These are phyloP conservation scores for Hyaloscypha bicolor DNA, from an alignment of 495 filamentous ascomycete genomes.

Conservation along the genomic window DNA sequence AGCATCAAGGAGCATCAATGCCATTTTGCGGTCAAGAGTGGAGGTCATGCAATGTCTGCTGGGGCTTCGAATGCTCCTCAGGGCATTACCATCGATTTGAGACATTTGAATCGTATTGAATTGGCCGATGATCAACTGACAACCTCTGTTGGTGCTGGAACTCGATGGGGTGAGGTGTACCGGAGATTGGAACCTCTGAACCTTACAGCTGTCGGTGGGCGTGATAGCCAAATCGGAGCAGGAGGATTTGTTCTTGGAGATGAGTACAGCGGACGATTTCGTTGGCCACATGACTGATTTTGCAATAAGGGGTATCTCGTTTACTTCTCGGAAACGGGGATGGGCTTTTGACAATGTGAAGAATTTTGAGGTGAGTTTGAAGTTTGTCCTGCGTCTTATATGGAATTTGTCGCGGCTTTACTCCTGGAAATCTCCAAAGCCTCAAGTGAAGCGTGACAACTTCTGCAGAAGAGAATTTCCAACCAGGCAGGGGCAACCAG, in stretches of 20 bases:
- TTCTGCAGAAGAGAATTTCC: no score
- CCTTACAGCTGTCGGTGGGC: slow-evolving; percentile 53
- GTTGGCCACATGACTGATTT: slow-evolving; percentile 31
- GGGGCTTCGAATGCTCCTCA: slow-evolving; percentile 36
- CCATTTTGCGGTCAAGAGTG: slow-evolving; percentile 38
- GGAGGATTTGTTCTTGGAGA: slow-evolving; percentile 54
- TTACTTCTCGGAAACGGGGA: slow-evolving; percentile 27
- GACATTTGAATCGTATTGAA: slow-evolving; percentile 33
- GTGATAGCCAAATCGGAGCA: slow-evolving; percentile 54
- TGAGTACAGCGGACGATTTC: slow-evolving; percentile 33
- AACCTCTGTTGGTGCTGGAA: slow-evolving; percentile 40
- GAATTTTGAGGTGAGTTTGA: slow-evolving; percentile 23
- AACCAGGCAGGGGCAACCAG: no score
- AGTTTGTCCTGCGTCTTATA: slow-evolving; percentile 27
- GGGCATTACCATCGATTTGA: slow-evolving; percentile 39
- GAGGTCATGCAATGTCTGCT: slow-evolving; percentile 33
- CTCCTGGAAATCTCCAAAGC: no score
- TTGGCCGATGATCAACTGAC: slow-evolving; percentile 32
- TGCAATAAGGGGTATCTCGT: slow-evolving; percentile 38
- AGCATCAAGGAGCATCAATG: slow-evolving; percentile 33
- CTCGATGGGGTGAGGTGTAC: slow-evolving; percentile 53
- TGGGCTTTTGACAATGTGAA: slow-evolving; percentile 15
- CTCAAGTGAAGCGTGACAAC: no score
- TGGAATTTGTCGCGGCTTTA: slow-evolving; percentile 37
- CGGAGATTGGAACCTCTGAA: slow-evolving; percentile 39